These are phyloP conservation scores for Phlebiopsis gigantea DNA, from an alignment of 768 basidiomycete species.

Conservation along the genomic window DNA sequence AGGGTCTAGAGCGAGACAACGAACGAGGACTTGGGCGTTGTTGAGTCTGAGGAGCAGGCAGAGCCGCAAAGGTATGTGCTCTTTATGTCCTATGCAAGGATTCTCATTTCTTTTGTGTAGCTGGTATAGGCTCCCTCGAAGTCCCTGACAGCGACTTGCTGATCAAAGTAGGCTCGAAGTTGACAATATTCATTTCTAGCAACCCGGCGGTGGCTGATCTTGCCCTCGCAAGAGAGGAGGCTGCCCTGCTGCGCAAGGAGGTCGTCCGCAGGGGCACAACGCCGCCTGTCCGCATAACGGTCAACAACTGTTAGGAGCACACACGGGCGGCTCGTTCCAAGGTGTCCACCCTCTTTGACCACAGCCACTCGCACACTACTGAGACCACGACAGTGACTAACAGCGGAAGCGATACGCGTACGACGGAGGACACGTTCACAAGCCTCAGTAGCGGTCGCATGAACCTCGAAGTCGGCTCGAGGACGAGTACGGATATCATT, in stretches of 20 bases:
- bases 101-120: neutral
- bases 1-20: neutral
- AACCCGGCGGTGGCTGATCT: no score
- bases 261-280: neutral
- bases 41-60: neutral
- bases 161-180: neutral
- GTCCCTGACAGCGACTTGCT: neutral
- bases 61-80: neutral
- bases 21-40: neutral
- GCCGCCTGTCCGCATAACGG: neutral
- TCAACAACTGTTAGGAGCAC: neutral
- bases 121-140: neutral
- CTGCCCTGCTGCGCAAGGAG: neutral
- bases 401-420: neutral
- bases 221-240: neutral
- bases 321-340: neutral
- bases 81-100: neutral
- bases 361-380: neutral
- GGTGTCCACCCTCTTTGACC: neutral
- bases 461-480: slow-evolving; percentile 4
- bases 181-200: slow-evolving; percentile 1
- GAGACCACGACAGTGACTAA: neutral
- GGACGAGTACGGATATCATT: slow-evolving; percentile 9
- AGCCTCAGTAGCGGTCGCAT: neutral
- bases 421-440: neutral